Evolutionary conservation across 805 yeast genomes (phyloP), one percentile per base, ranked within the genome.

Genomic region (Maudiozyma bulderi): DNA sequence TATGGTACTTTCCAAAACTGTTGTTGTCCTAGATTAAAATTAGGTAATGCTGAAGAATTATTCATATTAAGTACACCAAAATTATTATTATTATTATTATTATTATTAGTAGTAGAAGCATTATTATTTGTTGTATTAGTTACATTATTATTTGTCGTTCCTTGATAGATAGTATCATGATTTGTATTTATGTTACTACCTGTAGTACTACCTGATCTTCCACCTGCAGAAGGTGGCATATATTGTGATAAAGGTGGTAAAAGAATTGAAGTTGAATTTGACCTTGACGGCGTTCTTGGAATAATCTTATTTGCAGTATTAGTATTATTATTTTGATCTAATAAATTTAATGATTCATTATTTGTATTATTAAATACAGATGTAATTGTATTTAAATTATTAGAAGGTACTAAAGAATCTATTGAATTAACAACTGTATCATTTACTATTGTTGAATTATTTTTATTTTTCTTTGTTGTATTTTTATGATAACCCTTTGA

Each of bases 401-500:
- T 15, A 35, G 38, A 35, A 5, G 38, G 38, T 35, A 13, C 8
- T n/a, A 35, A 35, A 8, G 38, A n/a, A 41, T 14, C 7, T 31
- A 34, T 42, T 28, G 44, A 42, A 20, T 42, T 31, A n/a, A 30
- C 7, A 35, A 2, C 20, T n/a, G 11, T 11, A 35, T 32, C 13
- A 30, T 30, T 15, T 6, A 33, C 10, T 9, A 43, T 30, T 7
- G 13, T 15, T 37, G 28, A 32, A 20, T 51, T 8, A 48, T 47
- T 10, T 43, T 13, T 13, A n/a, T 13, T 15, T 20, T 44, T 20
- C 10, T 20, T 40, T 3, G 8, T 42, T 5, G 44, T 13, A 48
- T 71, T 76, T 45, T 74, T 66, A n/a, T 73, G 70, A 54, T 78
- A 82, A 1, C 91, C 91, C 58, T 84, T 85, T 0, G 84, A 74